Percentiles rank a stretch among this genome's conserved stretches.
Conservation (phyloP, 306 rosid species). For the Vicia villosa region DNA sequence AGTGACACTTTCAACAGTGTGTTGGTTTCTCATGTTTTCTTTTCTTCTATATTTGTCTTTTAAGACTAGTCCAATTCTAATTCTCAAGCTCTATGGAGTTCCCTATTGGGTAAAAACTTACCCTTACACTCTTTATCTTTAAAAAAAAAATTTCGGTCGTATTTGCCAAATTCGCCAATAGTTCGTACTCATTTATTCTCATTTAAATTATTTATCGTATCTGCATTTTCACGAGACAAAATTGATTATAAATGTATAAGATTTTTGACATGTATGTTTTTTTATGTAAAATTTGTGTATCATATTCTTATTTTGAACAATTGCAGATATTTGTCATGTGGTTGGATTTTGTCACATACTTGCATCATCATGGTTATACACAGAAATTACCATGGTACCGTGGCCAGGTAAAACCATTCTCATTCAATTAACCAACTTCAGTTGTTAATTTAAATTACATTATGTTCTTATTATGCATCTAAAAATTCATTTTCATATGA, state of each 20-base stretch:
- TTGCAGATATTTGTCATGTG: slow-evolving; percentile 76
- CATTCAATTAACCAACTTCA: neutral
- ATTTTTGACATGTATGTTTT: no score
- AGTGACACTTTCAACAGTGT: slow-evolving; percentile 63
- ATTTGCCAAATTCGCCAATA: no score
- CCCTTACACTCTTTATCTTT: neutral
- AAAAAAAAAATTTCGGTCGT: no score
- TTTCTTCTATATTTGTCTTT: slow-evolving; percentile 54
- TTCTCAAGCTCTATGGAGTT: slow-evolving; percentile 70
- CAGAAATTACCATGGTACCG: slow-evolving; percentile 97
- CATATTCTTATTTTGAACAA: neutral
- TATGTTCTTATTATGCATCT: neutral
- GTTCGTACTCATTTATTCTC: no score
- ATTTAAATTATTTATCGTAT: no score
- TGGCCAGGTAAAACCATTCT: slow-evolving; percentile 62
- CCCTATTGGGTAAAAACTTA: slow-evolving; percentile 75
- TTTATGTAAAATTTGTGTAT: no score
- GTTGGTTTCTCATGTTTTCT: slow-evolving; percentile 67
- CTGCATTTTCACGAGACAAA: no score
- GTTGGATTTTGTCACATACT: slow-evolving; percentile 85
- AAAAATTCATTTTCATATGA: neutral
- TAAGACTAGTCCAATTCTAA: slow-evolving; percentile 51
- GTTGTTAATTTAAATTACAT: neutral
- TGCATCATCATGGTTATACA: slow-evolving; percentile 91
- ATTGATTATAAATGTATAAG: no score